Conservation (phyloP, 164 flowering plant genomes). For the Macadamia integrifolia region DNA sequence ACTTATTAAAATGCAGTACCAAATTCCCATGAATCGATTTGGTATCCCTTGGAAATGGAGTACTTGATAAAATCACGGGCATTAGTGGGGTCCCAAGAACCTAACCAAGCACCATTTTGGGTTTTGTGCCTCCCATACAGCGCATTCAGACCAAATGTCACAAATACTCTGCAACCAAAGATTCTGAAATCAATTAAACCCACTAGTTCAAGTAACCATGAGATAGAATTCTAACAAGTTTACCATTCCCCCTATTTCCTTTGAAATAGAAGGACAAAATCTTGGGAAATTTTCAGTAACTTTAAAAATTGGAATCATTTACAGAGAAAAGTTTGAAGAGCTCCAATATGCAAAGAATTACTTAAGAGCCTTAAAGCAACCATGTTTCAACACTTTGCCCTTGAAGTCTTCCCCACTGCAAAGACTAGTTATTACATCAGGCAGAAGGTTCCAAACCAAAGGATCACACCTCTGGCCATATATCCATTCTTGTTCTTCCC, state of each 20-base stretch:
- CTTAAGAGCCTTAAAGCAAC: not conserved
- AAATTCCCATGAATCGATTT: constrained; percentile 87
- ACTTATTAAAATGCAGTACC: constrained; percentile 35
- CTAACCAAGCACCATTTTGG: constrained; percentile 45
- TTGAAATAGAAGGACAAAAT: not conserved
- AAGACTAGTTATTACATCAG: too few relatives aligned
- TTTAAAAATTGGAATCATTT: not conserved
- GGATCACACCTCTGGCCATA: not conserved
- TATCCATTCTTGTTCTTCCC: not conserved
- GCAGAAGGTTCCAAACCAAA: not conserved
- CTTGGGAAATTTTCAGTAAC: constrained; percentile 1
- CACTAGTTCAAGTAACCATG: not conserved
- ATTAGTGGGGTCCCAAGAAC: constrained; percentile 75
- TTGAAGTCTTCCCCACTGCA: too few relatives aligned
- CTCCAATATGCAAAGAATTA: not conserved
- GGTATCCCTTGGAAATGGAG: constrained; percentile 70
- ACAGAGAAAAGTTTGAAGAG: not conserved
- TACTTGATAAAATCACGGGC: constrained; percentile 60
- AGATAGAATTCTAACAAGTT: not conserved
- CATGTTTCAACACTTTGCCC: too few relatives aligned
- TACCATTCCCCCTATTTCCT: not conserved
- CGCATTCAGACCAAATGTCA: constrained; percentile 92
- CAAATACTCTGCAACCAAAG: constrained; percentile 47
- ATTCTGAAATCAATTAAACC: constrained; percentile 1
- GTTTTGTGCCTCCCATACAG: constrained; percentile 59